Base-by-base conservation (phyloP, 1,284 basidiomycete genomes). In the Cutaneotrichosporon mucoides region DNA sequence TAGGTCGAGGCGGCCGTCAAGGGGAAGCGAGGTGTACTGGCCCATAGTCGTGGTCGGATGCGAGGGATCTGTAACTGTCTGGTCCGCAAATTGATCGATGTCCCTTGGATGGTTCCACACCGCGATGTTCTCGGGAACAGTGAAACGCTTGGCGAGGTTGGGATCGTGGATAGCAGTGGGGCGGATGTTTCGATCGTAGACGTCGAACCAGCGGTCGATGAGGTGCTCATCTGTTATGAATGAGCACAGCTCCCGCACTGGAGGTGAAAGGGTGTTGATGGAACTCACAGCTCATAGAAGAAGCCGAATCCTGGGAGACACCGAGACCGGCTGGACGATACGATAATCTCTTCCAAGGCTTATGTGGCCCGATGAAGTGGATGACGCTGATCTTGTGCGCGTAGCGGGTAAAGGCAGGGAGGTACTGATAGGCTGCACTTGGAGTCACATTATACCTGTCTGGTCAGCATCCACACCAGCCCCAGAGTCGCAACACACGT, bases 341-440 rank as follows among this genome's bases (percentile, higher is more conserved):
- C 41, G 84, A 76, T 52, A 92, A 81, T 16, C 84, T 83, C 45
- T 84, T 82, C 95, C 95, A 99, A 9, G 95, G 95, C 78, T 99
- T 99, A 75, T 89, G 84, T 13, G 85, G 82, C 4, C 95, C 95
- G 67, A 98, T 97, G 71, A 98, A 98, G 77, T 99, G 95, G 54
- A 97, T 86, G 55, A 87, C 86, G 58, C 86, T 87, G 76, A 97
- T 95, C 66, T 88, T 84, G 53, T 88, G 85, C 9, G 93, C 93
- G 73, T 90, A 97, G 45, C 92, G 88, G 72, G 88, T 87, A 76
- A 96, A 97, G 6, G 95, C 95, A 55, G 95, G 95, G 4, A 91
- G 91, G 79, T 96, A 98, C 86, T 91, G 95, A 81, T 99, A 99
- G 55, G 89, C 91, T 55, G 92, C 92, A n/a, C 92, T 92, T 9